Evolutionary conservation across 192 early-diverging fungal genomes (phyloP), one percentile per base, ranked within the genome.

Genomic region (Mortierella hygrophila): DNA sequence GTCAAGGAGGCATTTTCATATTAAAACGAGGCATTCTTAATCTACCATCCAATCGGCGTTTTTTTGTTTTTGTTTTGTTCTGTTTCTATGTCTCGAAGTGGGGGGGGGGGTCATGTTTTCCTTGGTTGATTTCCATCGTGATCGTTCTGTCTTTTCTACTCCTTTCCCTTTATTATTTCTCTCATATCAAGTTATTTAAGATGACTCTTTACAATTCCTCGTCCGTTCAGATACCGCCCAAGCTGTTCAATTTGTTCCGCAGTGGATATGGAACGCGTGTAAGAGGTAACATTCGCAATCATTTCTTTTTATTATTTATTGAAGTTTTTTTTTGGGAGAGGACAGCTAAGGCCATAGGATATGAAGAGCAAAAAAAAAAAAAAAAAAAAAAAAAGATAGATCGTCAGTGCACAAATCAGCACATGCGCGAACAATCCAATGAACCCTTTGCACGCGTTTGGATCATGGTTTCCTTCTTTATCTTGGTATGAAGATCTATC

Each of bases 111-210:
- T 35, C 38, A 40, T 40, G 38, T 40, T 40, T 40, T 40, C 3
- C 38, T 5, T 40, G 0, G 38, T 40, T 40, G 38, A 40, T 40
- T 40, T 0, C 38, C 38, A 40, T 40, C 38, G 4, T 3, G 38
- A 40, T 40, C 4, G 38, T 40, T 40, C 38, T 6, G 38, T 40
- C 38, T 0, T 40, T 40, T 3, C 38, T 40, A 40, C 4, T 40
- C 6, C 29, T 32, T 42, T 42, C 47, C 44, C 23, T 6, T 75
- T 63, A 23, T 75, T 75, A 38, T 75, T 75, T 75, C 44, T 40
- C 13, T 26, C 41, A 15, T 46, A 47, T 32, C 23, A 32, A 15
- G n/a, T 65, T 65, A 29, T 65, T 32, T 1, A 65, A n/a, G n/a
- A 6, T 3, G 1, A 23, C n/a, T 32, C 11, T 3, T 65, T 29